Base-by-base conservation (phyloP, 495 filamentous ascomycete genomes). In the Penicillium pulvis region DNA sequence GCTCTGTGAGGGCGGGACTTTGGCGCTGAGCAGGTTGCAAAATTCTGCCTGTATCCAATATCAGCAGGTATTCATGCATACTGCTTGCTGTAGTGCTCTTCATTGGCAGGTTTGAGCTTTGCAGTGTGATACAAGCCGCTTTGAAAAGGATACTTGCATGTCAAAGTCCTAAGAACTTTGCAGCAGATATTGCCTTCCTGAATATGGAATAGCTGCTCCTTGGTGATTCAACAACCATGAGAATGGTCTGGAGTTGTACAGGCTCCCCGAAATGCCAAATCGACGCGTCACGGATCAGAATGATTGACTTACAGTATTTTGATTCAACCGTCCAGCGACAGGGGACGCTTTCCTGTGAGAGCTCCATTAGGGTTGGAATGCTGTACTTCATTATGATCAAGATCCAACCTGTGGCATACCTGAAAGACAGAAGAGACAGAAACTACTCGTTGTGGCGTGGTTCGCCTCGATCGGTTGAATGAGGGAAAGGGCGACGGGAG, bases 381-480 rank as follows among this genome's bases (percentile, higher is more conserved):
- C 65, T 68, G 62, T 79, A 79, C 64, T 64, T 77, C 63, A 69
- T 69, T 54, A 68, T 73, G 59, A n/a, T 57, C 12, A 12, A 47
- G 11, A 16, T 26, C n/a, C 20, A 23, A 3, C 10, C 9, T 10
- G 33, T 36, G 41, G 50, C 46, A 51, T 54, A 65, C 53, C 47
- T 51, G 53, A 23, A 23, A 23, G 23, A 57, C 20, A 50, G 4
- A 23, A 39, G 30, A 45, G 17, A 44, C 31, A 42, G 2, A 49
- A 6, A 14, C 4, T 10, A 23, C 9, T 16, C 3, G 11, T 2
- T 28, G 28, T 5, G 1, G 28, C 4, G 28, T 5, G 4, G 28
- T 28, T 26, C 3, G 6, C 17, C 14, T 28, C 46, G 46, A 47
- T 47, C 8, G 2, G 12, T 28, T 28, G 28, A 23, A 23, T 9